Evolutionary conservation across 2,329 filamentous ascomycete species (phyloP), one percentile per base, ranked within the genome.

Genomic region (Fusarium poae): DNA sequence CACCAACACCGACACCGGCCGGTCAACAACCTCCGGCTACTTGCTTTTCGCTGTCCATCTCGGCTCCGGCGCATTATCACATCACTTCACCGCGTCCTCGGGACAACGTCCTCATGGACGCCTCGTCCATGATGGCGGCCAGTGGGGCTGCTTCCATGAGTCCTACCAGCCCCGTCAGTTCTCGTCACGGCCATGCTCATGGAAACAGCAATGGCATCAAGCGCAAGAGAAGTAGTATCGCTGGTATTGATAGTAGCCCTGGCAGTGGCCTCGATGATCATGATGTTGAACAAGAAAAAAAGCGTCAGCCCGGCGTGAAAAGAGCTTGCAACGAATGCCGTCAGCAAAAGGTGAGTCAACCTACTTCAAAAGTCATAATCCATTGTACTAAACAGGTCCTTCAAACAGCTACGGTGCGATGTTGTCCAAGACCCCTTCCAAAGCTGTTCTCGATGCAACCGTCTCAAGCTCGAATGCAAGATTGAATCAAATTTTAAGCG

Each of bases 401-500:
- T 48, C 32, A 59, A 64, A 70, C 77, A 93, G 92, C 83, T 95
- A 66, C 91, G 92, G 76, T 96, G 92, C 85, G 92, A 95, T 83
- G 92, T 95, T 72, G 84, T 92, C 72, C 91, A 94, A 80, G 91
- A 93, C 29, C 92, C 92, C 20, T 94, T 94, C 78, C 87, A 89
- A 74, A 88, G 88, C 73, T 96, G 92, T 82, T 89, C 89, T 55
- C 86, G 92, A 58, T 96, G 92, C 81, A 88, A 88, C 77, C 92
- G 93, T 74, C 87, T 94, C 75, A 92, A 91, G 79, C 89, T 95
- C 65, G 88, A 90, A 65, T 96, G 92, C 84, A 92, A 93, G 79
- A 95, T 96, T 79, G 92, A 95, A 79, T 92, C 91, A 74, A 93
- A 94, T 79, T 95, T 95, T 81, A 94, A 94, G 84, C 89, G 92